Base-by-base conservation (phyloP, 768 basidiomycete species). In the Termitomyces sp. region DNA sequence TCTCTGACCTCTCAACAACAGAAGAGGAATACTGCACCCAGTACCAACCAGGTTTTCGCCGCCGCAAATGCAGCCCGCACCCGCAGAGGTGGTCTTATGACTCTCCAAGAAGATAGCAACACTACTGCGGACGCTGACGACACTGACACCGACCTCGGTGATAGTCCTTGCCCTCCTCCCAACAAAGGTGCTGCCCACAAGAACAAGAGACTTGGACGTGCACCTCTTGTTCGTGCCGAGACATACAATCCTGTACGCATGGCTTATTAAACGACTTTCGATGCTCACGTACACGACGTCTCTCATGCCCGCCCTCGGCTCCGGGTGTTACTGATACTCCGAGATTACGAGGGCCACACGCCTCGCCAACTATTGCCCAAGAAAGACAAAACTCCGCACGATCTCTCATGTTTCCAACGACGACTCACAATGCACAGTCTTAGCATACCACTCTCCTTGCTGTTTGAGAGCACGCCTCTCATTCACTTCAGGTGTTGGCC, bases 151-250 rank as follows among this genome's bases (percentile, higher is more conserved):
- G 89, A 91, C 64, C 71, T 91, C 46, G 91, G 90, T 15, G 91
- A 91, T 66, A 94, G 92, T 65, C 93, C 93, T 5, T 96, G 93
- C 73, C 91, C 91, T 3, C 87, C 91, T 49, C 85, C 88, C 12
- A 84, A 79, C 36, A 90, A 88, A 67, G 75, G 73, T 42, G 70
- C 73, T 46, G 71, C 74, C 22, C 78, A 82, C 56, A 86, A 87
- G 69, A 77, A 73, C 67, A 89, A 85, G 73, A 86, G 83, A 70
- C 61, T 78, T 20, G 74, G 68, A 27, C 78, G 81, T 41, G 74
- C 68, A 31, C 78, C 81, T 13, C 73, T 91, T 36, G 64, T 72
- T 11, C 80, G 87, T 16, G 81, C 88, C 1, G 88, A 91, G 70
- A 90, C 89, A 4, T 90, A 87, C 66, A 84, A 82, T 15, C 82